Base-by-base conservation (phyloP, 306 rosid genomes). In the Cicer bijugum region DNA sequence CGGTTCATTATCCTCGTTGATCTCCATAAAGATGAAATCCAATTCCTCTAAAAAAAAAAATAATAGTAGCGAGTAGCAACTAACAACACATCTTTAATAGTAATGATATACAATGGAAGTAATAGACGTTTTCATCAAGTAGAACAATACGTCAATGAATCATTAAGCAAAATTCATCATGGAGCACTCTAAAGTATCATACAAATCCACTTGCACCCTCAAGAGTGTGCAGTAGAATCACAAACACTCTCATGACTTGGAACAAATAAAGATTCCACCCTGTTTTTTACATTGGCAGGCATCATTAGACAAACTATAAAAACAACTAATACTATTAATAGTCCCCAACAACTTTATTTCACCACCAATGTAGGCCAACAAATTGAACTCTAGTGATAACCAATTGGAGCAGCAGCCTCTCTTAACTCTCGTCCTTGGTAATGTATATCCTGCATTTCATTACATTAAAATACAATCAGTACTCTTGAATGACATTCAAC, bases 381-480 rank as follows among this genome's bases (percentile, higher is more conserved):
- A 39, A 8, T 42, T 47, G 40, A 51, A 4, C 14, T 63, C 42
- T 86, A 88, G 82, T 88, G 96, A 69, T 90, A 90, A 37, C 88
- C 91, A 62, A 86, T 12, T 10, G 96, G 90, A 79, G 93, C 93
- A 12, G 97, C 86, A 48, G 88, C 82, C 16, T 87, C 90, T 47
- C 79, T 84, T 67, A 90, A 70, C 77, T 90, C 81, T 38, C 80
- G 78, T 19, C 97, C 91, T 55, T 88, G 91, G 78, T 81, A 82
- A 69, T 88, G 90, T 69, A 88, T 79, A 57, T 90, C 97, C 96
- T 90, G 90, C 86, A 86, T 35, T 56, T 81, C 44, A 78, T 67
- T 45, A 23, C 66, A 75, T 9, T 6, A 17, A 12, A 77, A 37
- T 7, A 45, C 19, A 64, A 58, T 69, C 8, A 83, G 48, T 28